Evolutionary conservation across 139 green algal genomes (phyloP), one percentile per base, ranked within the genome.

Genomic region (Gonium pectorale): DNA sequence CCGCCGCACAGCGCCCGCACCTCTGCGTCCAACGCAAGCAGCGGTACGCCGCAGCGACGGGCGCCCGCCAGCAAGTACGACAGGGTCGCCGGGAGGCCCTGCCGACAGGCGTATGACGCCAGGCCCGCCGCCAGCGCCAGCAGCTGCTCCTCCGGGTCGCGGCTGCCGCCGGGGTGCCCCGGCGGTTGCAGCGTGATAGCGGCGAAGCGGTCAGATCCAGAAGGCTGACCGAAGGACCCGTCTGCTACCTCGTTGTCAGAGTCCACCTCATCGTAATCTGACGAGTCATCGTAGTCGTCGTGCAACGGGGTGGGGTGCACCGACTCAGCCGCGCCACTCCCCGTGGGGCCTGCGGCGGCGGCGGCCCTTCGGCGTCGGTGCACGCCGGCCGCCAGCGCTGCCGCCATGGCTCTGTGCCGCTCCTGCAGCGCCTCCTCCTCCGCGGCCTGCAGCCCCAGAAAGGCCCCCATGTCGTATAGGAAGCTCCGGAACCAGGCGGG

Each of bases 401-500:
- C 37, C 62, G 29, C 37, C 29, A 21, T 33, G 62, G 29, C 38
- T 21, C 35, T 2, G 33, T 72, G 35, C 33, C 35, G 38, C 35
- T 72, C 66, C 3, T 9, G 3, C 11, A n/a, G 22, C 66, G 38
- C 33, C 21, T 13, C 38, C 67, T 26, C 40, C 67, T 31, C 15
- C 67, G 3, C 7, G 29, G 69, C 27, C 27, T 27, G 2, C 29
- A 79, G 71, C 44, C 49, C 31, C 35, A 79, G 13, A 35, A 68
- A 80, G n/a, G 33, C 27, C 19, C 72, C 72, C 51, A 80, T 26
- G 33, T 80, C 72, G 72, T 80, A 80, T 37, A 80, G 24, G 27
- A 80, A 64, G 33, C 35, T 52, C 26, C 27, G 35, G 3, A 80
- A 41, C 72, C 72, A 80, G 27, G 2, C 52, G 6, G 72, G 72